phyloP scores from a whole-genome alignment of 2,329 filamentous ascomycete genomes.

The Venturia nashicola region DNA sequence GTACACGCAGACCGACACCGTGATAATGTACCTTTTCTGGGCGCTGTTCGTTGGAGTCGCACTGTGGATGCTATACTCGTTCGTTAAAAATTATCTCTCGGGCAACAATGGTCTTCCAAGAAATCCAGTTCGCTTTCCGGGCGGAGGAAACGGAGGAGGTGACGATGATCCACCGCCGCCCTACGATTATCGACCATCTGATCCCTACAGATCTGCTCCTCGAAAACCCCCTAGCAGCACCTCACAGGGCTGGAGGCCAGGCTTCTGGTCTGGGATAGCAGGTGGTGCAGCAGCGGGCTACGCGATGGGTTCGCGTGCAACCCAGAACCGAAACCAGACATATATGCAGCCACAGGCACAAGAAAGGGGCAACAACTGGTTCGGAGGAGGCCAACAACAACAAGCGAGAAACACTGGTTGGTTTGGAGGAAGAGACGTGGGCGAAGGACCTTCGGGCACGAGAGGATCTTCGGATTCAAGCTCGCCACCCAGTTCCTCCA shows the following conservation, averaged over 20 bases:
- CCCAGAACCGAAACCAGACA: constrained; percentile 9
- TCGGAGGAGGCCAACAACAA: constrained; percentile 12
- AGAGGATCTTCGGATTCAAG: not conserved
- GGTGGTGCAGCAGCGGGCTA: constrained; percentile 60
- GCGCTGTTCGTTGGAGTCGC: constrained; percentile 48
- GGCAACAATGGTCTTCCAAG: constrained; percentile 26
- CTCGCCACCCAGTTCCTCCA: constrained; percentile 30
- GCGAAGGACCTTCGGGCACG: constrained; percentile 7
- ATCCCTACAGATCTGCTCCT: constrained; percentile 14
- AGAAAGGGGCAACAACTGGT: constrained; percentile 10
- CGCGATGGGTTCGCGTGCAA: constrained; percentile 38
- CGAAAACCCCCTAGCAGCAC: constrained; percentile 13
- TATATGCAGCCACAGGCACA: not conserved
- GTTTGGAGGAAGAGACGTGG: constrained; percentile 17
- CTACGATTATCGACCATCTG: constrained; percentile 24
- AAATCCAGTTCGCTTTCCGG: constrained; percentile 10
- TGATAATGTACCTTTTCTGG: constrained; percentile 41
- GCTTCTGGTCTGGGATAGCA: constrained; percentile 61
- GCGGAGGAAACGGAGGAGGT: constrained; percentile 13
- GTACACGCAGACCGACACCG: constrained; percentile 22
- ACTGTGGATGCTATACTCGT: constrained; percentile 32
- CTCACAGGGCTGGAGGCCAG: constrained; percentile 50
- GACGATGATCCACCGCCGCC: constrained; percentile 37
- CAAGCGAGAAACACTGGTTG: constrained; percentile 17
- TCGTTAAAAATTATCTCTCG: constrained; percentile 16